Evolutionary conservation across 331 rosid genomes (phyloP).

Genomic region (Pyracantha coccinea): DNA sequence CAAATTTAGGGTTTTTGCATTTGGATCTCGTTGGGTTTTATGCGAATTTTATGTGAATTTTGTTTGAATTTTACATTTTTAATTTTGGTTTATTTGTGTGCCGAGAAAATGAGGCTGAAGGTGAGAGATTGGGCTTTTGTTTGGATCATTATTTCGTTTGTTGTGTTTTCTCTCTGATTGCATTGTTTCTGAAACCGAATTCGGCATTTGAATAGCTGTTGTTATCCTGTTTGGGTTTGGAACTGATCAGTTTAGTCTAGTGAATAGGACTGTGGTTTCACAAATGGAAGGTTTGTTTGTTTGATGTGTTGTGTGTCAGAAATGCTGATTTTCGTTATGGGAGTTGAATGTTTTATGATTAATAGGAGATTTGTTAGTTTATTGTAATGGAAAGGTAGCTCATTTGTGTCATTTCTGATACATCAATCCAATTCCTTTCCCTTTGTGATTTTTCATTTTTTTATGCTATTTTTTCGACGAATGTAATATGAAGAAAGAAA

Average conservation of each 20-base stretch:
- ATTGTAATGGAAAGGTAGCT: neutral
- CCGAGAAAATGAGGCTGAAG: neutral
- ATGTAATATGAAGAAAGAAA: neutral
- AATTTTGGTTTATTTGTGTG: neutral
- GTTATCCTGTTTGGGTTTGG: neutral
- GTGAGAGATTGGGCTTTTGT: neutral
- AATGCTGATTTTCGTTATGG: neutral
- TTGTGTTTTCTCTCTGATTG: neutral
- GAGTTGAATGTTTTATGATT: neutral
- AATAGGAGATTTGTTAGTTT: neutral
- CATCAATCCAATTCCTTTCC: no score
- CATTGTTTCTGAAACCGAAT: neutral
- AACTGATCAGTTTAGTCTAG: neutral
- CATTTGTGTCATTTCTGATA: neutral
- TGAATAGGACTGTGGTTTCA: neutral
- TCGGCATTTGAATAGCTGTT: neutral
- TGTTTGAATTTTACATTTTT: neutral
- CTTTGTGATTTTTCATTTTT: no score
- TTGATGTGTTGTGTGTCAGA: neutral
- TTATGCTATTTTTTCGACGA: no score
- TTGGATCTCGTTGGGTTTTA: conserved; percentile 1
- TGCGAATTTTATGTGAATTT: neutral
- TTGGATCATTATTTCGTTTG: neutral
- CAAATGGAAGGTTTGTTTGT: neutral
- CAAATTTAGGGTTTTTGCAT: neutral